Base-by-base conservation (phyloP, 306 rosid genomes). In the Trifolium pratense region DNA sequence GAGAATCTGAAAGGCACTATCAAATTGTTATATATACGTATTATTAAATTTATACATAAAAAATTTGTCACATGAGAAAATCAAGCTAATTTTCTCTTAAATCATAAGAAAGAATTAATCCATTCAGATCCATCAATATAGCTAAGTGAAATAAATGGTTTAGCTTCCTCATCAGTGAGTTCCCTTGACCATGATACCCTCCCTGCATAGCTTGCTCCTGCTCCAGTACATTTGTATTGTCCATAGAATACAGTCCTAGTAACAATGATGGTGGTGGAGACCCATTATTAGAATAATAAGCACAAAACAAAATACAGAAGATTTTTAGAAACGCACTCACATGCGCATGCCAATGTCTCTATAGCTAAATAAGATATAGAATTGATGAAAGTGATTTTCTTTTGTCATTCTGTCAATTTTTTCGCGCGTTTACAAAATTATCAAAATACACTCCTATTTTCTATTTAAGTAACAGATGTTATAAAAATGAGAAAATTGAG, bases 181-280 rank as follows among this genome's bases (percentile, higher is more conserved):
- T 90, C 96, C 72, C 86, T 86, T 5, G 91, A 90, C 96, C 93
- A 90, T 62, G 96, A 39, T 17, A 90, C 96, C 16, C 96, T 78
- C 26, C 89, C 93, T 5, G 82, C 88, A 74, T 69, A 88, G 42
- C 80, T 84, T 18, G 96, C 89, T 26, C 96, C 96, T 34, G 87
- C 84, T 58, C 96, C 96, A 16, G 84, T 72, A 58, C 96, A 90
- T 29, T 84, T 86, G 83, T 90, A 90, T 52, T 90, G 96, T 65
- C 96, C 93, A 74, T 87, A 90, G 79, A 84, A 90, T 32, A 90
- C 89, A 63, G 96, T 86, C 91, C 96, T 90, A 79, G 29, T 68
- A 18, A 53, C 40, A 18, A 5, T 55, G 5, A n/a, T 16, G 29
- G 68, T 83, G 82, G n/a, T n/a, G n/a, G n/a, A n/a, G 78, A 32